A percentile compares a stretch with the other conserved stretches of the same genome.
Conservation (phyloP, 495 filamentous ascomycete genomes). For the Podospora anserina region DNA sequence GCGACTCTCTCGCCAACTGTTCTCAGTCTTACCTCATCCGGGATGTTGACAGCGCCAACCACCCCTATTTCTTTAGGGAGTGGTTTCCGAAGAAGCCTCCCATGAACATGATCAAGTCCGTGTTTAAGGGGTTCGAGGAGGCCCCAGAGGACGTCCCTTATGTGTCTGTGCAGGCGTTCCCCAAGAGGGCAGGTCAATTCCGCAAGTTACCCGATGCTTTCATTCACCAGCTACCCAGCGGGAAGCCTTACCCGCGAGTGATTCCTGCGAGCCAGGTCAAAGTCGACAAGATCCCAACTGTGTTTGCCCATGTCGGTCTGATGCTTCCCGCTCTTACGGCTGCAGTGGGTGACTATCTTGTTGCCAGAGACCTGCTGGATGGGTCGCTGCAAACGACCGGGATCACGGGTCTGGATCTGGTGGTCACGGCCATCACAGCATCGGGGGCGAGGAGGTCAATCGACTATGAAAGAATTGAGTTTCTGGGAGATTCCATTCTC, state of each 20-base stretch:
- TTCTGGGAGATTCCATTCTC: conserved; percentile 82
- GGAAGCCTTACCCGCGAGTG: conserved; percentile 34
- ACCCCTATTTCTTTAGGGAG: conserved; percentile 34
- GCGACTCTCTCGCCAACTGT: conserved; percentile 15
- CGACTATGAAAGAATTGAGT: conserved; percentile 87
- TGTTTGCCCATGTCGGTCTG: conserved; percentile 61
- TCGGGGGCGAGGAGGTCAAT: conserved; percentile 56
- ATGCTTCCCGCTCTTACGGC: conserved; percentile 74
- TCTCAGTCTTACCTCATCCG: conserved; percentile 34
- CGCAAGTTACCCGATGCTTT: conserved; percentile 27
- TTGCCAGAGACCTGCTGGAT: conserved; percentile 60
- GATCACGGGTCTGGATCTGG: conserved; percentile 53
- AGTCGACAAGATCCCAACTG: conserved; percentile 55
- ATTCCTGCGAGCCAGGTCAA: conserved; percentile 35
- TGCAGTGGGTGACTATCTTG: conserved; percentile 60
- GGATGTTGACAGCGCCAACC: conserved; percentile 19
- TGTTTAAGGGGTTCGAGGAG: conserved; percentile 25
- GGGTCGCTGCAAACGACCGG: conserved; percentile 55
- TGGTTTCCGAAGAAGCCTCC: conserved; percentile 40
- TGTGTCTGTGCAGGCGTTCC: conserved; percentile 48
- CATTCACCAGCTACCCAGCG: conserved; percentile 19
- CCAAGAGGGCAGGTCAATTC: conserved; percentile 60
- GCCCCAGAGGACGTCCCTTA: conserved; percentile 43
- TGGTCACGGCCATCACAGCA: conserved; percentile 72
- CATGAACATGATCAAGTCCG: conserved; percentile 23